Conservation (phyloP, 1,139 yeast genomes). For the Spencermartinsiella ligniputridi region DNA sequence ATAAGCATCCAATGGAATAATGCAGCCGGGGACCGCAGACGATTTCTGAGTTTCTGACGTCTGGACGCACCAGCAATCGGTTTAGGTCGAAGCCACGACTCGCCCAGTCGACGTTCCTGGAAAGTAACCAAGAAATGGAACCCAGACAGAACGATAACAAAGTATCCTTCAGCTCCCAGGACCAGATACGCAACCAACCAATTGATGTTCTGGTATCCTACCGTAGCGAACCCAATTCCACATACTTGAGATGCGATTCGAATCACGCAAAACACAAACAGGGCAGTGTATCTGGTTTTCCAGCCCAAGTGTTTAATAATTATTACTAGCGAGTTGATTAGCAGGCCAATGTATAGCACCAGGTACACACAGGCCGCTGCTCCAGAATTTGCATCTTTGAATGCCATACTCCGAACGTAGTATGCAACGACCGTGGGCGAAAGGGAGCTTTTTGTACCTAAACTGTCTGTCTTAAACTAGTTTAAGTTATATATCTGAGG, state of each 20-base stretch:
- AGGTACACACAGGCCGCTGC: constrained; percentile 29
- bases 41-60: neutral
- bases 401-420: too few relatives aligned
- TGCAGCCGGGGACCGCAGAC: constrained; percentile 3
- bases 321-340: constrained; percentile 11
- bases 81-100: constrained; percentile 1
- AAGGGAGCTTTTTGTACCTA: too few relatives aligned
- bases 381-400: constrained; percentile 7
- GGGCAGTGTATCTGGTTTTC: constrained; percentile 19
- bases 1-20: constrained; percentile 21
- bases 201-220: constrained; percentile 31
- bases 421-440: too few relatives aligned
- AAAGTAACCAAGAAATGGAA: constrained; percentile 12
- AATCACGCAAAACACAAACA: constrained; percentile 13
- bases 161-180: constrained; percentile 27
- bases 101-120: constrained; percentile 5
- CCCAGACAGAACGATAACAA: constrained; percentile 20
- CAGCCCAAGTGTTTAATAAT: constrained; percentile 18
- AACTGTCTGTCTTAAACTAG: too few relatives aligned
- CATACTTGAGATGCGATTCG: constrained; percentile 22
- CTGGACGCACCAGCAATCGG: neutral
- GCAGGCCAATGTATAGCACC: constrained; percentile 28
- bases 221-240: constrained; percentile 32
- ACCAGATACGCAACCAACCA: constrained; percentile 25
- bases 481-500: too few relatives aligned